A percentile compares a stretch with the other conserved stretches of the same genome.
These are phyloP conservation scores for Lipomyces sp. DNA, from an alignment of 805 yeast genomes.

Conservation along the genomic window DNA sequence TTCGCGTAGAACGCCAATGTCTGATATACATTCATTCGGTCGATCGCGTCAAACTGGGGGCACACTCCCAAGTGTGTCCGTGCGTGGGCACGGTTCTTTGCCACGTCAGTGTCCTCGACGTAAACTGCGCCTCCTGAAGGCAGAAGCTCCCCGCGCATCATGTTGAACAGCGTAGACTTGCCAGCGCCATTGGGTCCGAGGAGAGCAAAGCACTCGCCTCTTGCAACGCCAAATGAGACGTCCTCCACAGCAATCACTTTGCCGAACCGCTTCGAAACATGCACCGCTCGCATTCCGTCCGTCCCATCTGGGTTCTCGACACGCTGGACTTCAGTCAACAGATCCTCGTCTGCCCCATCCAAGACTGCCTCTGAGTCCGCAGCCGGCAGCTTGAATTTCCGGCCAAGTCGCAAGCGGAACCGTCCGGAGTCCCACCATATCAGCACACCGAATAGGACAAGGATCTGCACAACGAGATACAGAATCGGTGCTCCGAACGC, in stretches of 20 bases:
- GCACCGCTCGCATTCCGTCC: constrained; percentile 34
- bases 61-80: constrained; percentile 38
- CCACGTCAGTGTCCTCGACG: constrained; percentile 34
- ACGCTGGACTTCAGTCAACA: constrained; percentile 27
- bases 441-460: constrained; percentile 29
- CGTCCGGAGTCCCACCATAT: constrained; percentile 39
- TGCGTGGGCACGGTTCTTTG: constrained; percentile 32
- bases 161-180: constrained; percentile 39
- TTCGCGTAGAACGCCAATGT: constrained; percentile 36
- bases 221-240: constrained; percentile 37
- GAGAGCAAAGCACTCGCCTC: constrained; percentile 39
- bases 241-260: constrained; percentile 35
- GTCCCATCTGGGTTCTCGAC: constrained; percentile 26
- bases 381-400: constrained; percentile 24
- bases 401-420: constrained; percentile 30
- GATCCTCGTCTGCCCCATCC: constrained; percentile 24
- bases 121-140: constrained; percentile 33
- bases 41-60: constrained; percentile 42
- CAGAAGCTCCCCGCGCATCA: constrained; percentile 39
- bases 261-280: constrained; percentile 34
- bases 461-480: constrained; percentile 34
- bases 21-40: constrained; percentile 36
- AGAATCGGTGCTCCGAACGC: constrained; percentile 39
- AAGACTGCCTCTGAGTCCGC: constrained; percentile 22
- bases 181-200: constrained; percentile 43